Evolutionary conservation across 1,284 basidiomycete species (phyloP).

Genomic region (Hortiboletus rubellus): DNA sequence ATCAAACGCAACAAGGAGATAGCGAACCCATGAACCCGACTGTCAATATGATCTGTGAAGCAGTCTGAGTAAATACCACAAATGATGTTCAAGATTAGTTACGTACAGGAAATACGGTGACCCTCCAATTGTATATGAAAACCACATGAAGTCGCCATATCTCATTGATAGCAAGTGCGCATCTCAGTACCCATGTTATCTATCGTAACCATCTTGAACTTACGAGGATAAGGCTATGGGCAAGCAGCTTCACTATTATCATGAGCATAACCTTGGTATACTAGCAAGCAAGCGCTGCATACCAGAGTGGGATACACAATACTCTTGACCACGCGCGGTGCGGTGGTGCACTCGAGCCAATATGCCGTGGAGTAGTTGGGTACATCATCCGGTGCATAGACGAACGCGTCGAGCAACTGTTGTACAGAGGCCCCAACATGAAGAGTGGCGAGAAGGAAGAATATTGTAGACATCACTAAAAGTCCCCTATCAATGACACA

Average conservation of each 20-base stretch:
- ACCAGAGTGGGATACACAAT: background rate
- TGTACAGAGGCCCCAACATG: background rate
- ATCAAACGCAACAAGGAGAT: background rate
- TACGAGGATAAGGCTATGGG: background rate
- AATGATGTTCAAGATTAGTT: background rate
- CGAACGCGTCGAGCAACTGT: slow-evolving; percentile 1
- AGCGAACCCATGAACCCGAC: background rate
- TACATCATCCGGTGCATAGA: background rate
- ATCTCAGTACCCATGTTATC: background rate
- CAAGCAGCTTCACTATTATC: background rate
- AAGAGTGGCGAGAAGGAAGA: slow-evolving; percentile 1
- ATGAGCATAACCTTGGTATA: background rate
- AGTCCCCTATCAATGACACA: background rate
- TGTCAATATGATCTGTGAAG: background rate
- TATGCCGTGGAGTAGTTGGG: background rate
- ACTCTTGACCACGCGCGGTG: background rate
- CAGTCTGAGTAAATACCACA: background rate
- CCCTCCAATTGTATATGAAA: slow-evolving; percentile 1
- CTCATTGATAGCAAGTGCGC: background rate
- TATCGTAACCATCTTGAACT: background rate
- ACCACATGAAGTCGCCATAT: slow-evolving; percentile 1
- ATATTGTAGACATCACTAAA: background rate
- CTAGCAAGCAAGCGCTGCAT: background rate
- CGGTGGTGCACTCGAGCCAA: background rate
- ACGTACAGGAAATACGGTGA: background rate